phyloP scores from a whole-genome alignment of 179 eudicot genomes.

The Beta lomatogona region DNA sequence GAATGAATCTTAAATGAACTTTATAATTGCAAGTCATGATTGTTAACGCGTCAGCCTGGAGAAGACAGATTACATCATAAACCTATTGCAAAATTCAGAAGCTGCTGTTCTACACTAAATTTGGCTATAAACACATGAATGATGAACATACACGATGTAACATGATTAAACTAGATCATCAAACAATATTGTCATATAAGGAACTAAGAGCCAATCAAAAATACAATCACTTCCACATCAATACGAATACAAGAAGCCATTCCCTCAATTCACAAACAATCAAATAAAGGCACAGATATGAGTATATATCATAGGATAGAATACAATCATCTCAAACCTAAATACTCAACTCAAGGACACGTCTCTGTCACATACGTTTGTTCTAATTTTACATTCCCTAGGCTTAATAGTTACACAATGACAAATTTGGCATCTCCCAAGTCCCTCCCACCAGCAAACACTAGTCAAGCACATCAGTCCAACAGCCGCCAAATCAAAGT shows the following conservation, averaged over 20 bases:
- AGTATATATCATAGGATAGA: background rate
- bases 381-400: background rate
- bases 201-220: background rate
- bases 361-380: background rate
- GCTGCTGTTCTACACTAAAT: background rate
- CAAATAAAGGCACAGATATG: background rate
- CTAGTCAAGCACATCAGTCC: background rate
- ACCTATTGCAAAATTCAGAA: background rate
- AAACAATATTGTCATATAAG: background rate
- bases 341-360: background rate
- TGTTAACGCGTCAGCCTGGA: background rate
- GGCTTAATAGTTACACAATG: background rate
- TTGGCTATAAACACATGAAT: background rate
- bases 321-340: background rate
- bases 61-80: constrained; percentile 3
- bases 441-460: background rate
- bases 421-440: background rate
- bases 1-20: background rate
- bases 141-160: background rate
- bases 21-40: background rate
- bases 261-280: background rate
- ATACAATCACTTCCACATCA: background rate
- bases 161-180: background rate
- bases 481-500: constrained; percentile 3
- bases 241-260: background rate